These are phyloP conservation scores for Dothidotthia symphoricarpi DNA, from an alignment of 2,329 filamentous ascomycete species.

Conservation along the genomic window DNA sequence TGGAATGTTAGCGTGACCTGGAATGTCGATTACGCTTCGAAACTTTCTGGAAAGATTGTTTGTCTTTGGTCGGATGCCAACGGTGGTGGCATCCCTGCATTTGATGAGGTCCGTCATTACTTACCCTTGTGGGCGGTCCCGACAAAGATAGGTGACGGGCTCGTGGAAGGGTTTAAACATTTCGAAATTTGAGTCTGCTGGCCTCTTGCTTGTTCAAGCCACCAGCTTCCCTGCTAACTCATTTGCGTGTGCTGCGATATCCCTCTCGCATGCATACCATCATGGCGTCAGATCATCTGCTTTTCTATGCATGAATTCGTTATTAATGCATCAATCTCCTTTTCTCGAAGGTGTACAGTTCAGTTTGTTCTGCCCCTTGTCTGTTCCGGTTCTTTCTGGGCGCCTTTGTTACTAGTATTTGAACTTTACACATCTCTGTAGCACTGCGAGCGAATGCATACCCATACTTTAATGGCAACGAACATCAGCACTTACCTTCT, in stretches of 20 bases:
- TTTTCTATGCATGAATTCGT: conserved; percentile 24
- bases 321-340: conserved; percentile 20
- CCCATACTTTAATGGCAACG: conserved; percentile 24
- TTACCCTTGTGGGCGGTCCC: conserved; percentile 77
- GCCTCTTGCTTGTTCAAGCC: conserved; percentile 20
- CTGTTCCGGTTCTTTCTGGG: conserved; percentile 3
- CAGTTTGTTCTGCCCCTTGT: conserved; percentile 1
- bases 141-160: conserved; percentile 71
- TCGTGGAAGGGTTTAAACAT: conserved; percentile 75
- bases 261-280: conserved; percentile 32
- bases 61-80: conserved; percentile 92
- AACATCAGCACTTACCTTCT: conserved; percentile 12
- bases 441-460: conserved; percentile 16
- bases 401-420: conserved; percentile 7
- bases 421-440: conserved; percentile 10
- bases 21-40: conserved; percentile 43
- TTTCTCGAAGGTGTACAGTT: conserved; percentile 7
- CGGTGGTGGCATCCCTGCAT: conserved; percentile 70
- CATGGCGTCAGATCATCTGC: conserved; percentile 28
- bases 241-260: conserved; percentile 35
- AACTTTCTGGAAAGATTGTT: conserved; percentile 59
- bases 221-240: conserved; percentile 25
- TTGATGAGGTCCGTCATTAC: conserved; percentile 75
- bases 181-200: conserved; percentile 48
- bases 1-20: conserved; percentile 77